Percentiles rank a stretch among this genome's conserved stretches.
Evolutionary conservation across 495 filamentous ascomycete species (phyloP).

Genomic region (Podospora fimiseda): DNA sequence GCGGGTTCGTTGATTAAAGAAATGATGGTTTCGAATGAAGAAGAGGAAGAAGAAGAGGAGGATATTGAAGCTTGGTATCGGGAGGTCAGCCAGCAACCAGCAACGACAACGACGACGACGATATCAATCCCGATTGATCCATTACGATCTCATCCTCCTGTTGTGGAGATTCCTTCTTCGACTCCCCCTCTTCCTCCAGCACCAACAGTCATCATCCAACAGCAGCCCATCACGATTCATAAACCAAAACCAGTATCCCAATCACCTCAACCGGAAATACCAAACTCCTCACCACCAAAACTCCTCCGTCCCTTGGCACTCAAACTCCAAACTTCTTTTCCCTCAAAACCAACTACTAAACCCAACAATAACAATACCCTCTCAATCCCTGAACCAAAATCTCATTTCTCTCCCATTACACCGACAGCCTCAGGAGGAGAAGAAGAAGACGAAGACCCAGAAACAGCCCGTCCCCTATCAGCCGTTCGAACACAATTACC

Average conservation of each 20-base stretch:
- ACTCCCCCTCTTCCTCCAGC: background rate
- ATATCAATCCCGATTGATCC: conserved; percentile 3
- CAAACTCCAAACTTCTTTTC: conserved; percentile 37
- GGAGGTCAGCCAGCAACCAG: conserved; percentile 13
- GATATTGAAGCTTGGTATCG: conserved; percentile 30
- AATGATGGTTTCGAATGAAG: conserved; percentile 11
- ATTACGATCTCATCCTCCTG: conserved; percentile 3
- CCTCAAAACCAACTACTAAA: too few species aligned
- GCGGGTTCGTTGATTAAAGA: conserved; percentile 13
- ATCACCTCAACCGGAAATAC: conserved; percentile 13
- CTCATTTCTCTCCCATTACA: background rate
- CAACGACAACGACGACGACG: background rate
- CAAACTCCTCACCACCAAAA: conserved; percentile 13
- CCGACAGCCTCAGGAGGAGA: conserved; percentile 11
- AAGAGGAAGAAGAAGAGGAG: conserved; percentile 9
- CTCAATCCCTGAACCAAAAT: too few species aligned
- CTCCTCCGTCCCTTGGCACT: conserved; percentile 24
- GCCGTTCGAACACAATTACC: conserved; percentile 8
- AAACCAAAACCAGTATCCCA: background rate
- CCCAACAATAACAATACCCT: too few species aligned
- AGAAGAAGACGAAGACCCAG: conserved; percentile 27
- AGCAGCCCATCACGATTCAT: background rate
- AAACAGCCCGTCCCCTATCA: conserved; percentile 32
- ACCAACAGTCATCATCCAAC: background rate
- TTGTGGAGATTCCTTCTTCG: conserved; percentile 3